These are phyloP conservation scores for Syncephalastrum contaminatum DNA, from an alignment of 371 early-diverging fungal genomes.

Conservation along the genomic window DNA sequence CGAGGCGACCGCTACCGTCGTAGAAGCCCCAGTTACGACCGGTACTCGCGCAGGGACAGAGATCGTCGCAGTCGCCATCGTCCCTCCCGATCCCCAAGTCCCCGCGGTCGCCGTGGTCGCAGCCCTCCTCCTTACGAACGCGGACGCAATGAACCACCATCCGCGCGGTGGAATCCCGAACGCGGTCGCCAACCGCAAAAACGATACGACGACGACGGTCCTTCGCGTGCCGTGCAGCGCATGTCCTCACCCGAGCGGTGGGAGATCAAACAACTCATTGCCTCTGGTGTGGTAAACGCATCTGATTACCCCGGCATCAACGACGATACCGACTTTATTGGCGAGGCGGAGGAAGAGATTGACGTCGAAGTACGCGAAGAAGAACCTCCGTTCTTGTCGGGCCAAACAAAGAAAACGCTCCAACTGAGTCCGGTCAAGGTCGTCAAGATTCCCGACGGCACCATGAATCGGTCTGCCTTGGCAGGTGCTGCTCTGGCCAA, in stretches of 20 bases:
- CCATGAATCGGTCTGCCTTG: constrained; percentile 93
- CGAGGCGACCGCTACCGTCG: constrained; percentile 11
- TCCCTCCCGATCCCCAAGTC: constrained; percentile 20
- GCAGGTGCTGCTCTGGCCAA: constrained; percentile 91
- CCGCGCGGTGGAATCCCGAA: constrained; percentile 63
- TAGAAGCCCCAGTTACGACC: constrained; percentile 27
- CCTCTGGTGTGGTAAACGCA: constrained; percentile 87
- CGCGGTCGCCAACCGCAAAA: constrained; percentile 37
- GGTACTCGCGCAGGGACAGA: constrained; percentile 20
- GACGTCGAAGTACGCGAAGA: constrained; percentile 97
- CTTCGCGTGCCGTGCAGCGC: constrained; percentile 72
- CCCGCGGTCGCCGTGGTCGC: constrained; percentile 33
- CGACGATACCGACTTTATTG: constrained; percentile 62
- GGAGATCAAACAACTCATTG: constrained; percentile 96
- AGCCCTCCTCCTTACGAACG: constrained; percentile 58
- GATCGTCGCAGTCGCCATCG: constrained; percentile 17
- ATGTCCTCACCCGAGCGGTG: constrained; percentile 95
- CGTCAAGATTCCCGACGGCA: constrained; percentile 96
- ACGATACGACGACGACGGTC: constrained; percentile 61
- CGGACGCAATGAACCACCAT: constrained; percentile 71
- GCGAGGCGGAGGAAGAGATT: constrained; percentile 90
- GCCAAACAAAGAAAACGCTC: constrained; percentile 84
- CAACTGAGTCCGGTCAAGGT: constrained; percentile 95
- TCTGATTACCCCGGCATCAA: constrained; percentile 87
- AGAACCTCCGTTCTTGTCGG: constrained; percentile 92